A percentile compares a stretch with the other conserved stretches of the same genome.
Conservation (phyloP, 768 basidiomycete genomes). For the Boletus reticuloceps region DNA sequence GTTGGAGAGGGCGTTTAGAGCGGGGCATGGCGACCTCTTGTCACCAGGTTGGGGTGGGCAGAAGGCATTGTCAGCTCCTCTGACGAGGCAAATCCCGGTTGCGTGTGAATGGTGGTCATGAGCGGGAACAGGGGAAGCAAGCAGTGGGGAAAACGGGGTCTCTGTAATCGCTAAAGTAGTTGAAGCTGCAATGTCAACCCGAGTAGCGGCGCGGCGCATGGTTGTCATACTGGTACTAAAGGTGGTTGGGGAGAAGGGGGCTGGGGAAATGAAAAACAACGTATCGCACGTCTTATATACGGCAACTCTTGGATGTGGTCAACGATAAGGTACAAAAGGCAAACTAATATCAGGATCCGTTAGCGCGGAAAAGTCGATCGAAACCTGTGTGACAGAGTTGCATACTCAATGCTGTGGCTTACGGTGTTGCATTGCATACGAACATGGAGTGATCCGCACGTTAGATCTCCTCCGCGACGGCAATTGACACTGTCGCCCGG, state of each 20-base stretch:
- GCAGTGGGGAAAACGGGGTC: conserved; percentile 4
- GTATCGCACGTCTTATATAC: conserved; percentile 6
- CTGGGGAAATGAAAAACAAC: background rate
- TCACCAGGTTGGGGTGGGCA: conserved; percentile 46
- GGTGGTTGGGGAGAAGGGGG: background rate
- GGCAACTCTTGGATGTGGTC: background rate
- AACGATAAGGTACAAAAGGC: too few species aligned
- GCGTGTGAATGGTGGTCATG: conserved; percentile 25
- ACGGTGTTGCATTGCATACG: background rate
- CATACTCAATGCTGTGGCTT: conserved; percentile 1
- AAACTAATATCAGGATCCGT: too few species aligned
- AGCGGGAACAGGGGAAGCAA: conserved; percentile 8
- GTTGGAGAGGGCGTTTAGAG: conserved; percentile 71
- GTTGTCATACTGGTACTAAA: too few species aligned
- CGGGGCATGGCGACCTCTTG: conserved; percentile 67
- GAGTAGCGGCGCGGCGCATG: conserved; percentile 5
- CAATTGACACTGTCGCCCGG: too few species aligned
- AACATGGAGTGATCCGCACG: background rate
- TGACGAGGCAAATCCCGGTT: conserved; percentile 38
- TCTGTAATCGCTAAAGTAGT: background rate
- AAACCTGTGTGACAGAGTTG: background rate
- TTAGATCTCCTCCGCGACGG: too few species aligned
- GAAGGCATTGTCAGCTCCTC: conserved; percentile 37
- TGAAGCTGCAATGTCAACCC: background rate
- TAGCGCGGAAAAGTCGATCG: background rate